A percentile compares a stretch with the other conserved stretches of the same genome.
Conservation (phyloP, 2,329 filamentous ascomycete species). For the Hymenoscyphus scutula region DNA sequence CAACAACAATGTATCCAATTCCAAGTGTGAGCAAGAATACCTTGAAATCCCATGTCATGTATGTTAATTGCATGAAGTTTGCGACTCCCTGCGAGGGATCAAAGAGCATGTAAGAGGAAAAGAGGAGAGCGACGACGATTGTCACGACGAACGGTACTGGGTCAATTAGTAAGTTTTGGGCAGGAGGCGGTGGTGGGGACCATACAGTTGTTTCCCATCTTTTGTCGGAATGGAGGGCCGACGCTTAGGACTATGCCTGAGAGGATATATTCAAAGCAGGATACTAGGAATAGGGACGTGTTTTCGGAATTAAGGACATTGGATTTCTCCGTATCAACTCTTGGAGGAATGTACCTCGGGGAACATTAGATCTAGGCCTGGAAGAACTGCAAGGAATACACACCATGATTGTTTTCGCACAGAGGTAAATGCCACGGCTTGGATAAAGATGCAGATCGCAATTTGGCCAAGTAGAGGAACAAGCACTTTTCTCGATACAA, state of each 20-base stretch:
- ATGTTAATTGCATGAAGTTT: slow-evolving; percentile 81
- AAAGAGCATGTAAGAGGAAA: slow-evolving; percentile 79
- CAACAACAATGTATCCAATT: slow-evolving; percentile 61
- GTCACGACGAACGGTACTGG: slow-evolving; percentile 81
- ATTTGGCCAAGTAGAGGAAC: slow-evolving; percentile 90
- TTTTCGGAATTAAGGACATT: slow-evolving; percentile 93
- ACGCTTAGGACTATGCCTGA: slow-evolving; percentile 86
- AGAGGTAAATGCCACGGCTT: slow-evolving; percentile 68
- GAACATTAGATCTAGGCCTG: not conserved
- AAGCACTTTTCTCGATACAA: slow-evolving; percentile 90
- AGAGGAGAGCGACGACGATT: slow-evolving; percentile 62
- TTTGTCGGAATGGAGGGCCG: slow-evolving; percentile 85
- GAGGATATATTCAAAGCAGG: slow-evolving; percentile 93
- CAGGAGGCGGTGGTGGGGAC: slow-evolving; percentile 19
- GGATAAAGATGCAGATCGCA: slow-evolving; percentile 71
- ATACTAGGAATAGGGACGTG: slow-evolving; percentile 83
- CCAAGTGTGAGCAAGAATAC: slow-evolving; percentile 70
- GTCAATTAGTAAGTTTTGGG: not conserved
- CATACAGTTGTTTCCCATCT: slow-evolving; percentile 75
- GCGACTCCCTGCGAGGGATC: slow-evolving; percentile 67
- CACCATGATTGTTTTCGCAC: slow-evolving; percentile 81
- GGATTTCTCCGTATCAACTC: slow-evolving; percentile 71
- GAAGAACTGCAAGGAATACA: slow-evolving; percentile 21
- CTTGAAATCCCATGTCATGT: slow-evolving; percentile 70
- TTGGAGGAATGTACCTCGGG: slow-evolving; percentile 72